Evolutionary conservation across 129 eudicot genomes (phyloP), one percentile per base, ranked within the genome.

Genomic region (Flaveria brownii): DNA sequence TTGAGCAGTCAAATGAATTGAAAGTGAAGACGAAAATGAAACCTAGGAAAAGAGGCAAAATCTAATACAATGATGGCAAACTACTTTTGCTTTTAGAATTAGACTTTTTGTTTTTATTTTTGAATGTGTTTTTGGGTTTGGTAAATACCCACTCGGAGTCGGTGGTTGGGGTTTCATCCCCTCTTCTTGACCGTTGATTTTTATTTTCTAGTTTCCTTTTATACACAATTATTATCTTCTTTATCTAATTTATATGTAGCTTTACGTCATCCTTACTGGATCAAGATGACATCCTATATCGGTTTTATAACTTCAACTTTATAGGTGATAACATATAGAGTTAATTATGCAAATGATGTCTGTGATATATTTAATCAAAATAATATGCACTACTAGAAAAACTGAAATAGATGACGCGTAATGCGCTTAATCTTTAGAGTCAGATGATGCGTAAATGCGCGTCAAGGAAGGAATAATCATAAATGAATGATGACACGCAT

Each of bases 111-210:
- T 36, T 36, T 36, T 4, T 36, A 5, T 36, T 36, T 20, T 67
- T 57, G 66, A 46, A 22, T 23, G 30, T 60, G 43, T 36, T 61
- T 46, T n/a, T 50, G 64, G 73, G 83, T 78, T 82, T 78, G 86
- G 86, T 82, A 78, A 30, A 72, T 70, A 43, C 73, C 83, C 86
- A 82, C 77, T 52, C 7, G 22, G n/a, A 61, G 68, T 61, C 47
- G 67, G 83, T 82, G 15, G 86, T 73, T 73, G 80, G 50, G 59
- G 77, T 77, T 73, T 82, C 82, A 78, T 78, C 82, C 74, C 82
- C 63, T 66, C 71, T 45, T 54, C 75, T 72, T 79, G 73, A 79
- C 73, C 65, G 46, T 68, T 56, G 45, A 23, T 42, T 65, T 43
- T 51, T n/a, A 33, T 43, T 23, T 15, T 54, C 3, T 22, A 20